Evolutionary conservation across 768 basidiomycete genomes (phyloP), one percentile per base, ranked within the genome.

Genomic region (Boletus sp.): DNA sequence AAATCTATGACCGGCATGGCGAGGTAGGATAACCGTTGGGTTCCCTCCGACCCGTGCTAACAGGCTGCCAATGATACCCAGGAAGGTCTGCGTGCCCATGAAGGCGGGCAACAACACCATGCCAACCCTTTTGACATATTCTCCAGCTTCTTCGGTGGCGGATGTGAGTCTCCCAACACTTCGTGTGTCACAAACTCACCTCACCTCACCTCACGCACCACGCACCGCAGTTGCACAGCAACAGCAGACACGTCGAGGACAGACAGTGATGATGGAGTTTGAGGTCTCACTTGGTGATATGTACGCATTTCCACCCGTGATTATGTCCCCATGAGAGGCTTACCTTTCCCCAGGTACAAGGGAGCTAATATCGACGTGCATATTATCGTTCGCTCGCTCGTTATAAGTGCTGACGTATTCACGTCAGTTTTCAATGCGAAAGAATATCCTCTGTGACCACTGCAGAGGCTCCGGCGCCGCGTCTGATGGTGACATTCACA

Each of bases 391-490:
- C 32, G 1, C 54, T 36, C 14, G 5, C 12, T 35, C 9, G 14
- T 9, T 11, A 18, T 15, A 15, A 29, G 2, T 17, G 6, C 24
- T 67, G 36, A 69, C 40, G 24, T n/a, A 44, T 60, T 37, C 6
- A 4, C 1, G 1, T 12, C 62, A 98, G 94, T 96, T 99, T 73
- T 89, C 90, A 77, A 81, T 98, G 69, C 89, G 87, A 71, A 95
- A 96, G 70, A 85, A 86, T 52, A 84, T 96, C 36, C 86, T 99
- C 17, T 99, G 97, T 67, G 94, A 98, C 72, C 92, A 97, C 69
- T 99, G 97, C 75, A 87, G 94, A 67, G 97, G 97, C 24, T 86
- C 92, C 0, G 97, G 97, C 24, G 97, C 97, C 0, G 90, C 93
- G 2, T 90, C 92, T 0, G 91, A 93, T 56, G 73, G 81, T 7